Percentiles rank a stretch among this genome's conserved stretches.
These are phyloP conservation scores for Beta lomatogona DNA, from an alignment of 179 eudicot species.

Conservation along the genomic window DNA sequence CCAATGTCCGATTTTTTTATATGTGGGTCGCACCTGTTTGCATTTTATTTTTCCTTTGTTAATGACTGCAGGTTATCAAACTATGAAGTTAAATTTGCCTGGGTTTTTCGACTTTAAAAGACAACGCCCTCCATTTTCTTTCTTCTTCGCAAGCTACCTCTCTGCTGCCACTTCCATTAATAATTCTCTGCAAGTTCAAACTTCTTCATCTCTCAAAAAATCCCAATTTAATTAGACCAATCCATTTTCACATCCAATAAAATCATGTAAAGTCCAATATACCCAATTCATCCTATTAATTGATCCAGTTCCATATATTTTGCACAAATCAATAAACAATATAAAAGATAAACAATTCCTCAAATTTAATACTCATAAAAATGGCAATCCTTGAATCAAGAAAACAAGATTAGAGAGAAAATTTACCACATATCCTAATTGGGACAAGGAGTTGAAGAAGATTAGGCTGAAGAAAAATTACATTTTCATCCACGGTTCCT, in stretches of 20 bases:
- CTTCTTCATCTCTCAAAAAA: not conserved
- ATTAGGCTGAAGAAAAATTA: slow-evolving; percentile 84
- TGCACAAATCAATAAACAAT: slow-evolving; percentile 1
- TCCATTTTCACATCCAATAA: not conserved
- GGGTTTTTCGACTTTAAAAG: too few species aligned
- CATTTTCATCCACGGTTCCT: slow-evolving; percentile 75
- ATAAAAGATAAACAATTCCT: not conserved
- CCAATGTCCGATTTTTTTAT: too few species aligned
- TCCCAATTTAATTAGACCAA: not conserved
- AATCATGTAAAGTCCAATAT: slow-evolving; percentile 13
- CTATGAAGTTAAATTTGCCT: too few species aligned
- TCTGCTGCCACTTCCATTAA: too few species aligned
- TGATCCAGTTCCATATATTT: slow-evolving; percentile 11
- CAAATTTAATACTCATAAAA: not conserved
- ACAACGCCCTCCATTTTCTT: too few species aligned
- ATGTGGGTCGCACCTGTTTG: too few species aligned
- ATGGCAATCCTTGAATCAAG: not conserved
- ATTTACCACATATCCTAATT: slow-evolving; percentile 74
- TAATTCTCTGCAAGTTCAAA: too few species aligned
- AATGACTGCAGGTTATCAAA: too few species aligned
- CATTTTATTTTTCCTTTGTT: too few species aligned
- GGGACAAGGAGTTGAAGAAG: slow-evolving; percentile 79
- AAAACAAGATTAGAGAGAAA: slow-evolving; percentile 10
- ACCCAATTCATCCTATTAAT: slow-evolving; percentile 2
- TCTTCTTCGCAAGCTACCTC: too few species aligned